A percentile compares a stretch with the other conserved stretches of the same genome.
These are phyloP conservation scores for Rutidosis leptorrhynchoides DNA, from an alignment of 129 eudicot genomes.

Conservation along the genomic window DNA sequence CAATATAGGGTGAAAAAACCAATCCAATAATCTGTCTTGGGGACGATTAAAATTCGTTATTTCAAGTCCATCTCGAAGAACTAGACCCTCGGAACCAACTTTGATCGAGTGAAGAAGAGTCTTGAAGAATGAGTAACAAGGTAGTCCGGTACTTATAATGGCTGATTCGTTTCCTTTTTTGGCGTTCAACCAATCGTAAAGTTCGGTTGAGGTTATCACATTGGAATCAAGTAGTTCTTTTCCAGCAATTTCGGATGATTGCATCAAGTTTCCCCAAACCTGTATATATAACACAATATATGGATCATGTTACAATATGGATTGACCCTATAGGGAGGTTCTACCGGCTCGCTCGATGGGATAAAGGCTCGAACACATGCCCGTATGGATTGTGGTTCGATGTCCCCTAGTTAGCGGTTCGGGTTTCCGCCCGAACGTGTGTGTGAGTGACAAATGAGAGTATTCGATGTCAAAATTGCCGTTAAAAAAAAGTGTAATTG, in stretches of 20 bases:
- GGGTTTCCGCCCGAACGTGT: no score
- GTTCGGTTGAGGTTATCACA: conserved; percentile 57
- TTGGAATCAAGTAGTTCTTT: conserved; percentile 65
- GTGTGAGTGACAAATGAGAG: no score
- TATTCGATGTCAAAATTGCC: no score
- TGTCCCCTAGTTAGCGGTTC: no score
- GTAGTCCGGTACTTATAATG: conserved; percentile 63
- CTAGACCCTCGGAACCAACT: conserved; percentile 71
- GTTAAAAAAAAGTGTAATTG: no score
- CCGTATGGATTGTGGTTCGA: no score
- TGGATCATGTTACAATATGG: background rate
- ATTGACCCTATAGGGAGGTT: no score
- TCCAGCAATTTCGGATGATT: conserved; percentile 56
- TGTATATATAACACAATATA: conserved; percentile 22
- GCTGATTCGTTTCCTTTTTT: conserved; percentile 51
- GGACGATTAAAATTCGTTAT: conserved; percentile 75
- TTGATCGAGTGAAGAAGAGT: conserved; percentile 55
- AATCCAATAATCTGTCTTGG: conserved; percentile 73
- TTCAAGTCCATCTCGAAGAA: conserved; percentile 69
- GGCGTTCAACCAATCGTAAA: conserved; percentile 75
- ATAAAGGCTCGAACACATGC: no score
- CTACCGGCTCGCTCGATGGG: no score
- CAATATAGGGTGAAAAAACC: conserved; percentile 90
- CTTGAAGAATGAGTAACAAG: conserved; percentile 65
- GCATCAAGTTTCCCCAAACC: conserved; percentile 89